phyloP scores from a whole-genome alignment of 768 basidiomycete genomes.

The Boletus vinaceobasis region DNA sequence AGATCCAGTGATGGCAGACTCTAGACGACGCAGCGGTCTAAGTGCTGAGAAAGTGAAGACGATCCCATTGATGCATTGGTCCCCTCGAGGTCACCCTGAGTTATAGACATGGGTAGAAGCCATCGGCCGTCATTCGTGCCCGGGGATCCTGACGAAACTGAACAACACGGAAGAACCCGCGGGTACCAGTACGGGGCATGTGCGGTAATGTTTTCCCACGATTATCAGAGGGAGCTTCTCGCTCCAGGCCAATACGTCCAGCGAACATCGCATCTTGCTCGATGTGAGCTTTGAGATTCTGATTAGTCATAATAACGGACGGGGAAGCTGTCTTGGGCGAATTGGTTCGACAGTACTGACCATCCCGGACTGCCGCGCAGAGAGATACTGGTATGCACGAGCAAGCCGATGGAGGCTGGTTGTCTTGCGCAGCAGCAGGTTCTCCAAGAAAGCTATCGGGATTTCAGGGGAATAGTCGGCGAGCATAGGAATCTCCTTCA shows the following conservation, averaged over 20 bases:
- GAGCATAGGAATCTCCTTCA: slow-evolving; percentile 22
- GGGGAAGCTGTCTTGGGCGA: slow-evolving; percentile 25
- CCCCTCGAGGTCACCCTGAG: no score
- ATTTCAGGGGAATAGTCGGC: slow-evolving; percentile 32
- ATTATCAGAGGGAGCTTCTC: slow-evolving; percentile 7
- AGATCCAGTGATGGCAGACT: slow-evolving; percentile 31
- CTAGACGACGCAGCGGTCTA: no score
- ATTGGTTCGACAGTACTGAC: slow-evolving; percentile 32
- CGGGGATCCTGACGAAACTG: no score
- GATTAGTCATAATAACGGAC: slow-evolving; percentile 3
- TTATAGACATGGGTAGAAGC: no score
- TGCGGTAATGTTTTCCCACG: no score
- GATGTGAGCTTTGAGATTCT: slow-evolving; percentile 20
- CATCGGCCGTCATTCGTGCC: no score
- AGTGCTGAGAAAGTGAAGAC: no score
- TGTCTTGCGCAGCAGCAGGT: slow-evolving; percentile 26
- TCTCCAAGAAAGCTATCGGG: slow-evolving; percentile 13
- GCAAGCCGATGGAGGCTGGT: slow-evolving; percentile 27
- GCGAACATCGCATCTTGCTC: background rate
- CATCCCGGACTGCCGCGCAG: slow-evolving; percentile 21
- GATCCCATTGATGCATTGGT: no score
- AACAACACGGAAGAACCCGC: no score
- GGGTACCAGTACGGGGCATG: no score
- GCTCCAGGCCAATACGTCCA: slow-evolving; percentile 8
- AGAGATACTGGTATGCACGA: slow-evolving; percentile 30